Evolutionary conservation across 1,284 basidiomycete genomes (phyloP).

Genomic region (Rhodotorula sp.): DNA sequence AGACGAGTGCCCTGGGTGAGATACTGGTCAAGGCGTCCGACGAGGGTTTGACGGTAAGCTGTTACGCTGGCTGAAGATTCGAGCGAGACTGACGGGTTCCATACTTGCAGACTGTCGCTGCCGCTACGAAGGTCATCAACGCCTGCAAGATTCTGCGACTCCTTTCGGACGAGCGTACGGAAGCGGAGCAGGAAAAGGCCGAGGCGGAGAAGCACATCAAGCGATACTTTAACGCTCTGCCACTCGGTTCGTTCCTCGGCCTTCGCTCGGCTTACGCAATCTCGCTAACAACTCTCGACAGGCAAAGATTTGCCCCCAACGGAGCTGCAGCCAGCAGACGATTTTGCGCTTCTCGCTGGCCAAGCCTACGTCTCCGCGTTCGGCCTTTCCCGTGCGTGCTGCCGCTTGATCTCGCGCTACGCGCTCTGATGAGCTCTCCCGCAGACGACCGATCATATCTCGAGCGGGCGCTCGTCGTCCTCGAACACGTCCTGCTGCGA

Average conservation of each 20-base stretch:
- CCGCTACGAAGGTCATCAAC: conserved; percentile 65
- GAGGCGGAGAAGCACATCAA: conserved; percentile 59
- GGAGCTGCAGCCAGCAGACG: conserved; percentile 83
- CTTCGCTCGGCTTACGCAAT: no score
- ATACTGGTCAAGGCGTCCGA: not conserved
- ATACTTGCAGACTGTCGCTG: conserved; percentile 54
- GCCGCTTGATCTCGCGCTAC: not conserved
- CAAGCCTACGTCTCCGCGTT: conserved; percentile 67
- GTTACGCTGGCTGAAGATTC: no score
- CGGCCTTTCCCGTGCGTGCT: conserved; percentile 48
- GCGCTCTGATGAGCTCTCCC: not conserved
- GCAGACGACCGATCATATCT: conserved; percentile 60
- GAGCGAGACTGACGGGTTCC: not conserved
- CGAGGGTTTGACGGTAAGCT: not conserved
- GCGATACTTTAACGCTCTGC: conserved; percentile 65
- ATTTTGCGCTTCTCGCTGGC: conserved; percentile 70
- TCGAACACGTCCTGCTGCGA: conserved; percentile 69
- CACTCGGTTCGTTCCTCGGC: conserved; percentile 56
- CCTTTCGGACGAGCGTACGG: conserved; percentile 55
- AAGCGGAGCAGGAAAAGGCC: conserved; percentile 58
- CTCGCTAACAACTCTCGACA: conserved; percentile 15
- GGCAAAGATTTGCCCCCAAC: conserved; percentile 62
- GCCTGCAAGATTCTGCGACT: conserved; percentile 68
- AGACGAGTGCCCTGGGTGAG: conserved; percentile 10
- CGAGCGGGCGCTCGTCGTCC: conserved; percentile 61